Percentiles rank a stretch among this genome's conserved stretches.
phyloP scores from a whole-genome alignment of 2,329 filamentous ascomycete species.

The Arthrobotrys conoides region DNA sequence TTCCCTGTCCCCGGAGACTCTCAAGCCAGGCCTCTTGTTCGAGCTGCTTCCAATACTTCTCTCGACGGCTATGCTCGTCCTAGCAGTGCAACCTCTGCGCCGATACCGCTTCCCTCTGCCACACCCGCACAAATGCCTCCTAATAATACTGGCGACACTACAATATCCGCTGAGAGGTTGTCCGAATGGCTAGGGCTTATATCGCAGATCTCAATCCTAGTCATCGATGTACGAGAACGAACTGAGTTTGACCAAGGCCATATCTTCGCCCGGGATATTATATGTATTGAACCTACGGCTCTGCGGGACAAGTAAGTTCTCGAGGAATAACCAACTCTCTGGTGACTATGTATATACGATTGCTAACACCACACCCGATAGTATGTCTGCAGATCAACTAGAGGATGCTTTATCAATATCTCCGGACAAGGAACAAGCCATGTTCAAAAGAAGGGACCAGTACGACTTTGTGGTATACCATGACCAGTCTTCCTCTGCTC shows the following conservation, averaged over 20 bases:
- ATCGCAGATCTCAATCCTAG: conserved; percentile 76
- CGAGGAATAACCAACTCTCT: conserved; percentile 62
- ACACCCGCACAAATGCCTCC: conserved; percentile 65
- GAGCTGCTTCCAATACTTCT: conserved; percentile 65
- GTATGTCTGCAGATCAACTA: conserved; percentile 75
- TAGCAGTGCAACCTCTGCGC: conserved; percentile 63
- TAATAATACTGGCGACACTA: conserved; percentile 66
- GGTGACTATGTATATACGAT: conserved; percentile 44
- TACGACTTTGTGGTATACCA: conserved; percentile 94
- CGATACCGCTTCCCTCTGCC: conserved; percentile 65
- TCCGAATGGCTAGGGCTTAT: conserved; percentile 76
- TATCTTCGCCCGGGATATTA: conserved; percentile 84
- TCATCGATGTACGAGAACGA: conserved; percentile 88
- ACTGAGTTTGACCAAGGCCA: conserved; percentile 89
- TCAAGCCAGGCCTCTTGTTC: conserved; percentile 34
- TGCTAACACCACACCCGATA: conserved; percentile 35
- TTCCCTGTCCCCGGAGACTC: conserved; percentile 38
- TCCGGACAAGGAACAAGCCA: conserved; percentile 78
- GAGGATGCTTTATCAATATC: conserved; percentile 79
- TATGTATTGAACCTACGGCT: conserved; percentile 90
- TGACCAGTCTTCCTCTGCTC: conserved; percentile 76
- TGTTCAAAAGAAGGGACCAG: conserved; percentile 80
- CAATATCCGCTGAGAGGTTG: conserved; percentile 79
- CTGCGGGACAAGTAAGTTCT: conserved; percentile 77
- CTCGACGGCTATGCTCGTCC: conserved; percentile 62